phyloP scores from a whole-genome alignment of 202 grass and related monocot species.

The Setaria italica region DNA sequence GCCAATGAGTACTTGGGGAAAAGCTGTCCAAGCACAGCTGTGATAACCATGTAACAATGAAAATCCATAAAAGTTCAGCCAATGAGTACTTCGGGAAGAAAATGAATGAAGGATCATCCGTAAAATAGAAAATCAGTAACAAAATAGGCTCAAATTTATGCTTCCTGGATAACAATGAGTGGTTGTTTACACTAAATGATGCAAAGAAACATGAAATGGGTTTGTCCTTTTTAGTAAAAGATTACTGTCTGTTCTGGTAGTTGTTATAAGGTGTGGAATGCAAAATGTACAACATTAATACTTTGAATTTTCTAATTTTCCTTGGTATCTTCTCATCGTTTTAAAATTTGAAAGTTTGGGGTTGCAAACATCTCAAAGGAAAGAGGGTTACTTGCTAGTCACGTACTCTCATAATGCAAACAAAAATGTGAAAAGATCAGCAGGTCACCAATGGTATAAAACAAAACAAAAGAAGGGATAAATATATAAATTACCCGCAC shows the following conservation, averaged over 20 bases:
- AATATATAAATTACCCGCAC: conserved; percentile 73
- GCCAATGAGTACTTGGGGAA: background rate
- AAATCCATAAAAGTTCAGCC: background rate
- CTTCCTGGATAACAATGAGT: background rate
- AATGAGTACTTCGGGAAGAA: background rate
- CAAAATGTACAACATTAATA: conserved; percentile 22
- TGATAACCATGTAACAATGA: background rate
- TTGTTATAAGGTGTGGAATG: background rate
- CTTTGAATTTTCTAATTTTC: conserved; percentile 21
- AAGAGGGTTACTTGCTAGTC: background rate
- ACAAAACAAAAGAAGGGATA: conserved; percentile 3
- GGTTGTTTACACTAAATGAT: conserved; percentile 14
- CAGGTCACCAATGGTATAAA: conserved; percentile 1
- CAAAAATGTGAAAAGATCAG: conserved; percentile 14
- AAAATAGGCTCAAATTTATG: conserved; percentile 7
- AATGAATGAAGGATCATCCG: background rate
- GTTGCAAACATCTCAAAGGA: background rate
- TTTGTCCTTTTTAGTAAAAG: background rate
- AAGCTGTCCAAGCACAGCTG: background rate
- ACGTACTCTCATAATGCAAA: conserved; percentile 23
- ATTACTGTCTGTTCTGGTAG: background rate
- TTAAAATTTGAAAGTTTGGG: background rate
- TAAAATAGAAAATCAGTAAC: background rate
- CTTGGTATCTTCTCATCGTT: background rate
- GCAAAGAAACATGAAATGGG: background rate